Evolutionary conservation across 805 yeast species (phyloP), one percentile per base, ranked within the genome.

Genomic region (Brettanomyces sp.): DNA sequence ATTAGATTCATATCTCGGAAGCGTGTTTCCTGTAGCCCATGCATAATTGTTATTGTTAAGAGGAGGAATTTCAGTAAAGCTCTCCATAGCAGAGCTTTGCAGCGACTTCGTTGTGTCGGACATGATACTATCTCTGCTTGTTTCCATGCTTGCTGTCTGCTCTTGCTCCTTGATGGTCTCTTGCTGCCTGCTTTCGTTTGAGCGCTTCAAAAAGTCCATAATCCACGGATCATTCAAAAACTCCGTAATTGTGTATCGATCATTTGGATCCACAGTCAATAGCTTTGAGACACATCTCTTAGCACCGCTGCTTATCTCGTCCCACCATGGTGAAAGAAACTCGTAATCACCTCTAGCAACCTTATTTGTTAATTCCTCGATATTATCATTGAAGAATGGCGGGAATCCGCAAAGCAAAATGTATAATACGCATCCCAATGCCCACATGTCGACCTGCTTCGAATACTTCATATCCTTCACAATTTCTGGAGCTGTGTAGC

Each of bases 401-500:
- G 99, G 99, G 66, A 93, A 93, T 3, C 99, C 99, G 68, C 98
- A 93, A 34, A 93, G 68, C 39, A 93, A 69, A 0, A 98, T 93
- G 60, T 93, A 93, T 46, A 93, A 67, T 0, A 93, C 96, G 67
- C 99, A 93, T 0, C 99, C 99, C 45, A 93, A 70, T 4, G 97
- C 97, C 99, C 99, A 93, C 93, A 93, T 87, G 62, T 93, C 99
- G 35, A 93, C 99, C 52, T 89, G 84, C 68, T 86, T 88, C 1
- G 96, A 85, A 60, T 93, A 93, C 41, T 81, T 74, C 67, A 90
- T 95, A 63, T 93, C 98, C 52, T 84, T 81, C 37, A 93, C 98
- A 55, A 93, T 91, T 64, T 93, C 99, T 0, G 99, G 99, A 0
- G 99, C 99, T 2, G 98, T 91, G 59, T 93, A 93, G 3, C 98